Evolutionary conservation across 2,329 filamentous ascomycete genomes (phyloP).

Genomic region (Zarea fungicola): DNA sequence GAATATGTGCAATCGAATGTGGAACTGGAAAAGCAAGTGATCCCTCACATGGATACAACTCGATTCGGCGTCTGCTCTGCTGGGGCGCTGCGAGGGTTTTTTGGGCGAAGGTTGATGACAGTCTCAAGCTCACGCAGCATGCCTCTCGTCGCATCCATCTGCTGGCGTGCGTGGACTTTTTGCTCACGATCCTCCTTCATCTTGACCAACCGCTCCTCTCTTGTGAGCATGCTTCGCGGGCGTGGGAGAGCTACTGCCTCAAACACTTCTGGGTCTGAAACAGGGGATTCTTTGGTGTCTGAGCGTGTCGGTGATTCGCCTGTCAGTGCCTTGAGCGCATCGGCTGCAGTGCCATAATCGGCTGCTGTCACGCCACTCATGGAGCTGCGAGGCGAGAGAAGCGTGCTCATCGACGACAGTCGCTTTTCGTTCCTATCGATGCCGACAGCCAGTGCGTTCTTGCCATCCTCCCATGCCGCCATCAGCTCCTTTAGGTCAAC

Average conservation of each 20-base stretch:
- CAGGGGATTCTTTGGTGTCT: conserved; percentile 50
- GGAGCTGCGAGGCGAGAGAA: conserved; percentile 56
- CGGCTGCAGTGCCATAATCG: conserved; percentile 44
- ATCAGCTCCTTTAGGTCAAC: conserved; percentile 75
- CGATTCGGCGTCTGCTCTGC: conserved; percentile 26
- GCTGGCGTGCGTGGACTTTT: conserved; percentile 66
- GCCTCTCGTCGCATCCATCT: conserved; percentile 73
- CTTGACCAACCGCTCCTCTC: conserved; percentile 82
- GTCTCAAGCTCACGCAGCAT: conserved; percentile 94
- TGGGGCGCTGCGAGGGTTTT: conserved; percentile 33
- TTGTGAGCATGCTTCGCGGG: conserved; percentile 64
- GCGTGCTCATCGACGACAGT: conserved; percentile 55
- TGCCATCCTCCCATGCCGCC: conserved; percentile 83
- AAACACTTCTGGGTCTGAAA: conserved; percentile 74
- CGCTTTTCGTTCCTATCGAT: conserved; percentile 76
- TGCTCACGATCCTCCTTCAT: conserved; percentile 82
- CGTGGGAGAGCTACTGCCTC: conserved; percentile 77
- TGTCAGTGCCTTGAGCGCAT: conserved; percentile 72
- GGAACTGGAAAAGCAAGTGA: not conserved
- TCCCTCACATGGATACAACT: conserved; percentile 39
- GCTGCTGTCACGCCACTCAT: conserved; percentile 64
- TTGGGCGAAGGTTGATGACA: conserved; percentile 61
- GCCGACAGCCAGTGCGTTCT: conserved; percentile 72
- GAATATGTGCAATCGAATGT: conserved; percentile 9
- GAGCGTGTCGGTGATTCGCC: conserved; percentile 57